Conservation (phyloP, 2,329 filamentous ascomycete genomes). For the Verticillium isaacii region DNA sequence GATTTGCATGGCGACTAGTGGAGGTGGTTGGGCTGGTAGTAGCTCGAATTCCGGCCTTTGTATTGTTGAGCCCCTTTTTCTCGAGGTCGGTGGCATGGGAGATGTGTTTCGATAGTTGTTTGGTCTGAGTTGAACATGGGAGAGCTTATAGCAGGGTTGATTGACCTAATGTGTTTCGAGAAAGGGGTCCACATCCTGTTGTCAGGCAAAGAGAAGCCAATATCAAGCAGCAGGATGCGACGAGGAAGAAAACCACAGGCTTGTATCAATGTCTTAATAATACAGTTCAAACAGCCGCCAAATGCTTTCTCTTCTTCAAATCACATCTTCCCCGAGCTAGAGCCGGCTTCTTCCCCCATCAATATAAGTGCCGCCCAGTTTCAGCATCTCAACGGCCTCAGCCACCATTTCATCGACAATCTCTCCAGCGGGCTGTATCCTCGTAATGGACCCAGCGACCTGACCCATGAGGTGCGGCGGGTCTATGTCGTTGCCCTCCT, state of each 20-base stretch:
- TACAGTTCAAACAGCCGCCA: neutral
- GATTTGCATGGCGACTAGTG: neutral
- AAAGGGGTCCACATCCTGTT: too few species aligned
- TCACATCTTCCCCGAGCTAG: conserved; percentile 13
- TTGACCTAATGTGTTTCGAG: too few species aligned
- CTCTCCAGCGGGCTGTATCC: conserved; percentile 73
- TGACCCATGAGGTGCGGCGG: conserved; percentile 91
- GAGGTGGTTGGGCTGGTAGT: neutral
- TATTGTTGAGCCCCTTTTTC: neutral
- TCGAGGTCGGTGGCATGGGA: neutral
- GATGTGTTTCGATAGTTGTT: neutral
- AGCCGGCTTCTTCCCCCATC: conserved; percentile 33
- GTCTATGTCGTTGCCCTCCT: conserved; percentile 77
- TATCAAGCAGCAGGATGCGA: too few species aligned
- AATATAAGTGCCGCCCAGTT: conserved; percentile 57
- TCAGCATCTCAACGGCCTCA: conserved; percentile 67
- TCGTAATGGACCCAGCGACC: conserved; percentile 72
- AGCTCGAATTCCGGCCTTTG: neutral
- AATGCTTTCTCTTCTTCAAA: neutral
- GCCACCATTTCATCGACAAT: conserved; percentile 91
- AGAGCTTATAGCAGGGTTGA: too few species aligned
- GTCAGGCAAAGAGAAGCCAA: too few species aligned
- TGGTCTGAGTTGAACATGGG: neutral
- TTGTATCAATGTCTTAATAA: neutral
- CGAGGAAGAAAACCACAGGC: neutral